Percentiles rank a stretch among this genome's conserved stretches.
phyloP scores from a whole-genome alignment of 2,329 filamentous ascomycete species.

The Chaetomiaceae sp. region DNA sequence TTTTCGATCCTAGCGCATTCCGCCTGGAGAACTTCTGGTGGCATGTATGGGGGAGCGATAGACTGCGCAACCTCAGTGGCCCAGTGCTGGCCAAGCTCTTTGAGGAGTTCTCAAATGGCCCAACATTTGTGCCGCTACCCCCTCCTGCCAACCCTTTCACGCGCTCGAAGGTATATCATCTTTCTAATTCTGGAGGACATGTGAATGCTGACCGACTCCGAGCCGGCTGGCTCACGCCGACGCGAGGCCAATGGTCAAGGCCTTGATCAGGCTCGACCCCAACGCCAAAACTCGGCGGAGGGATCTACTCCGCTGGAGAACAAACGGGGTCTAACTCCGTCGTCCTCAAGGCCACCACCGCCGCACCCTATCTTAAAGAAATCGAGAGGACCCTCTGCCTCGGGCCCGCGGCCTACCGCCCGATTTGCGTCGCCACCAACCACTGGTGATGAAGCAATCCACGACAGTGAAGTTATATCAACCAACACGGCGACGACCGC shows the following conservation, averaged over 20 bases:
- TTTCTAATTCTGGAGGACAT: not conserved
- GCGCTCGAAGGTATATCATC: slow-evolving; percentile 42
- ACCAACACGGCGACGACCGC: slow-evolving; percentile 35
- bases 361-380: slow-evolving; percentile 59
- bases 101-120: slow-evolving; percentile 53
- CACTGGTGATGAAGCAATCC: slow-evolving; percentile 41
- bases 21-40: slow-evolving; percentile 64
- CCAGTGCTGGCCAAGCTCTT: slow-evolving; percentile 52
- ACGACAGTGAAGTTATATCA: slow-evolving; percentile 38
- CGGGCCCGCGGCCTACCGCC: slow-evolving; percentile 54
- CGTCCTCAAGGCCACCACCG: slow-evolving; percentile 45
- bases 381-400: slow-evolving; percentile 48
- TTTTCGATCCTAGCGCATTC: slow-evolving; percentile 58
- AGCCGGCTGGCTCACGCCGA: slow-evolving; percentile 21
- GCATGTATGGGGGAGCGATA: slow-evolving; percentile 60
- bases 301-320: not conserved
- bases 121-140: slow-evolving; percentile 53
- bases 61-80: slow-evolving; percentile 47
- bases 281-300: not conserved
- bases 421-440: slow-evolving; percentile 55
- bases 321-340: slow-evolving; percentile 30
- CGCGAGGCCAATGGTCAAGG: slow-evolving; percentile 17
- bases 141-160: slow-evolving; percentile 53
- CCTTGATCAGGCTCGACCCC: not conserved
- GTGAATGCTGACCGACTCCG: slow-evolving; percentile 4